Conservation (phyloP, 495 filamentous ascomycete genomes). For the Tuber indicum region DNA sequence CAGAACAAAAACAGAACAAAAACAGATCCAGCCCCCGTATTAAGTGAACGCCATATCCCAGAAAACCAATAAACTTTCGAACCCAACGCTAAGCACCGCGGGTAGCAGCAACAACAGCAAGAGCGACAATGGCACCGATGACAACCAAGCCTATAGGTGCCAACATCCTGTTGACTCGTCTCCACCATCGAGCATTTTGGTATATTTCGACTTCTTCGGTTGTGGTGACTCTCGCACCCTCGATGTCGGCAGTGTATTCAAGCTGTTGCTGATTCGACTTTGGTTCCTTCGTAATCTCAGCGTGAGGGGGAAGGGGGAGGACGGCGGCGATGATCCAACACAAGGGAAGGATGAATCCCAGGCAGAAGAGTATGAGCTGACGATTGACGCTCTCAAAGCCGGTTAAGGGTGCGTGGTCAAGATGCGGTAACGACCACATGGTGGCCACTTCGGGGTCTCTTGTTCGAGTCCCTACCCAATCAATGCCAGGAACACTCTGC, state of each 20-base stretch:
- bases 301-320: conserved; percentile 62
- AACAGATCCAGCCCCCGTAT: neutral
- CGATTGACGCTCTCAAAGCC: conserved; percentile 35
- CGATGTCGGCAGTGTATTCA: conserved; percentile 45
- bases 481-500: conserved; percentile 29
- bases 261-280: conserved; percentile 29
- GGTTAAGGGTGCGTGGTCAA: conserved; percentile 25
- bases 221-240: conserved; percentile 47
- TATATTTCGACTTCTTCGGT: conserved; percentile 58
- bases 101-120: conserved; percentile 29
- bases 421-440: conserved; percentile 37
- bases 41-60: neutral
- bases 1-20: neutral
- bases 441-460: conserved; percentile 31
- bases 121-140: conserved; percentile 60
- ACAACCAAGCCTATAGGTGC: conserved; percentile 69
- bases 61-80: neutral
- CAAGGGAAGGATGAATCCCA: conserved; percentile 81
- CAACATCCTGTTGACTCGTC: conserved; percentile 84
- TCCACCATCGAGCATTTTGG: conserved; percentile 87
- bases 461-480: conserved; percentile 30
- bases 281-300: conserved; percentile 37
- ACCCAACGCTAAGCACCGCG: conserved; percentile 14
- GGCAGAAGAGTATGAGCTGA: conserved; percentile 78
- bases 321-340: conserved; percentile 83